Percentiles rank a stretch among this genome's conserved stretches.
Conservation (phyloP, 2,329 filamentous ascomycete genomes). For the Penicillium brasilianum region DNA sequence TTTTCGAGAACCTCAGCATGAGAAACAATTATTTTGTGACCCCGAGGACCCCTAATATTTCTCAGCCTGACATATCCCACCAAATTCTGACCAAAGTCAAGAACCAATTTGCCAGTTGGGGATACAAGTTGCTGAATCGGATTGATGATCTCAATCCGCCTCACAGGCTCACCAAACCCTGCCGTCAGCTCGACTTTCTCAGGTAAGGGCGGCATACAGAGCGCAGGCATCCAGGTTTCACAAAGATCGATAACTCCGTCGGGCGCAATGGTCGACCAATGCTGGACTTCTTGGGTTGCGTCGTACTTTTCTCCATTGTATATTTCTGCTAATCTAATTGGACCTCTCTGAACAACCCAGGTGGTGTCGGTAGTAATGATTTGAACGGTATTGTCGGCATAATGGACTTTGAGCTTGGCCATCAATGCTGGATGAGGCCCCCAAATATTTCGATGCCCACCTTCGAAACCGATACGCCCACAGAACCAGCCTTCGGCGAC, state of each 20-base stretch:
- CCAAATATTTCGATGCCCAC: not conserved
- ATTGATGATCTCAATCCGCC: not conserved
- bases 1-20: not conserved
- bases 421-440: not conserved
- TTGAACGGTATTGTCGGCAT: not conserved
- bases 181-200: not conserved
- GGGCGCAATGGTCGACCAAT: not conserved
- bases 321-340: not conserved
- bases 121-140: not conserved
- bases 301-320: not conserved
- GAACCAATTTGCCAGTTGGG: not conserved
- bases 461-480: not conserved
- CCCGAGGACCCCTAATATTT: not conserved
- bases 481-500: not conserved
- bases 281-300: not conserved
- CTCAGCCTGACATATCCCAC: not conserved
- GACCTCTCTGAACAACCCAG: not conserved
- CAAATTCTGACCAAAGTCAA: not conserved
- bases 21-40: not conserved
- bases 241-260: not conserved
- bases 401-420: not conserved
- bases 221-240: not conserved
- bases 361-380: not conserved
- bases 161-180: not conserved
- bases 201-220: not conserved